These are phyloP conservation scores for Juncus inflexus DNA, from an alignment of 176 grass and related monocot genomes.

Conservation along the genomic window DNA sequence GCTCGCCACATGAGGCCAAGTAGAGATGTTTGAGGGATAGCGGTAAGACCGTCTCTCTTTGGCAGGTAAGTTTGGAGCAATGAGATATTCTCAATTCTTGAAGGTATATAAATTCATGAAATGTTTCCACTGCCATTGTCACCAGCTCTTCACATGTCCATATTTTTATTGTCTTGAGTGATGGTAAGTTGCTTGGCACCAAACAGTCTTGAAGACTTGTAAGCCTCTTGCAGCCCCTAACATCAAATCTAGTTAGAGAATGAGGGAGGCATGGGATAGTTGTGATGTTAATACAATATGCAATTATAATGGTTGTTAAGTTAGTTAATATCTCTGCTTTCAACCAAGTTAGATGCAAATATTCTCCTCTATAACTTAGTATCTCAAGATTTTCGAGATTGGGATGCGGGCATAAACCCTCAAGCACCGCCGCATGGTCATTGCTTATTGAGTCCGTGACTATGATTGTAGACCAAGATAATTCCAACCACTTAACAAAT, in stretches of 20 bases:
- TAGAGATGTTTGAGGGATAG: slow-evolving; percentile 4
- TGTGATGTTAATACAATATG: neutral
- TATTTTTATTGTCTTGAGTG: slow-evolving; percentile 5
- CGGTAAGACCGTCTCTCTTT: slow-evolving; percentile 13
- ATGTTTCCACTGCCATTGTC: no score
- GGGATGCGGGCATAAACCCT: slow-evolving; percentile 24
- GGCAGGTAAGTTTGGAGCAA: slow-evolving; percentile 13
- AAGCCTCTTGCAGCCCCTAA: neutral
- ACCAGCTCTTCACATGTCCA: no score
- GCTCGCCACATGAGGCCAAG: neutral
- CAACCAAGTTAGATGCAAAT: slow-evolving; percentile 3
- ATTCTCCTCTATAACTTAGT: neutral
- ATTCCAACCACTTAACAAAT: neutral
- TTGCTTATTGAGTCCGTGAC: neutral
- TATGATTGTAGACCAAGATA: neutral
- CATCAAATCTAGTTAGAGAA: neutral
- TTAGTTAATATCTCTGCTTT: neutral
- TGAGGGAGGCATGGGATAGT: neutral
- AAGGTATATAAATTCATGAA: no score
- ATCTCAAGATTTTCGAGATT: slow-evolving; percentile 15
- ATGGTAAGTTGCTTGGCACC: neutral
- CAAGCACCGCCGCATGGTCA: slow-evolving; percentile 7
- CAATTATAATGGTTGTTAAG: neutral
- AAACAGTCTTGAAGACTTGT: slow-evolving; percentile 12
- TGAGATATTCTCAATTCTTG: no score